These are phyloP conservation scores for Olyra latifolia DNA, from an alignment of 176 grass and related monocot species.

Conservation along the genomic window DNA sequence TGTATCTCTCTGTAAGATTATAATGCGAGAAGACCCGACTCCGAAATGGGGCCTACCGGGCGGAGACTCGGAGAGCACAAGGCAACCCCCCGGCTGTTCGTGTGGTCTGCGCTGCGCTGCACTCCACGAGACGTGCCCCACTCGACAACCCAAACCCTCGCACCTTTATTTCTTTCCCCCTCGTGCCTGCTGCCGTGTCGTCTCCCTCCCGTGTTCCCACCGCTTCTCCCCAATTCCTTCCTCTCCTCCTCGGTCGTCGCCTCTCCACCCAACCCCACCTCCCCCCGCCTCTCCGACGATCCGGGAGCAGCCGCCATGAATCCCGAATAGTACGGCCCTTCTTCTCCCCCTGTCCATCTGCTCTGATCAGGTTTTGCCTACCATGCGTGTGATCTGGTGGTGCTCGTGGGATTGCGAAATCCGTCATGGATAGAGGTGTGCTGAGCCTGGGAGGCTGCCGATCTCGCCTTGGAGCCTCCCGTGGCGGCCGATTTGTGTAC, in stretches of 20 bases:
- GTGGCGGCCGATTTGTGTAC: background rate
- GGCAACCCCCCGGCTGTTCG: background rate
- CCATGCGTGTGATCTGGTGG: background rate
- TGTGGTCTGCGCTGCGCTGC: constrained; percentile 6
- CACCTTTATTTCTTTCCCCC: background rate
- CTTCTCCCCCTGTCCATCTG: background rate
- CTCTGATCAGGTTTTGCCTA: background rate
- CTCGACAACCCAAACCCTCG: constrained; percentile 24
- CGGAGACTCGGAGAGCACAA: background rate
- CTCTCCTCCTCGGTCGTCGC: background rate
- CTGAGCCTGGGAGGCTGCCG: background rate
- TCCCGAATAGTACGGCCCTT: constrained; percentile 42
- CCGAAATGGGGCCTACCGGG: background rate
- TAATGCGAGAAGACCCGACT: too few relatives aligned
- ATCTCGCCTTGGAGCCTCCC: constrained; percentile 17
- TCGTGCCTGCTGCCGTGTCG: background rate
- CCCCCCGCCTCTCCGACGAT: background rate
- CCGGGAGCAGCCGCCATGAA: constrained; percentile 24
- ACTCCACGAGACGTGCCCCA: constrained; percentile 41
- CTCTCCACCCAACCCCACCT: background rate
- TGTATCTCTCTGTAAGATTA: too few relatives aligned
- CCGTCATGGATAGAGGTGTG: background rate
- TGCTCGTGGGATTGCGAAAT: background rate
- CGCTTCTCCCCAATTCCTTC: background rate
- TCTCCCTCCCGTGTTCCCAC: background rate